phyloP scores from a whole-genome alignment of 129 eudicot species.

The Dittrichia graveolens region DNA sequence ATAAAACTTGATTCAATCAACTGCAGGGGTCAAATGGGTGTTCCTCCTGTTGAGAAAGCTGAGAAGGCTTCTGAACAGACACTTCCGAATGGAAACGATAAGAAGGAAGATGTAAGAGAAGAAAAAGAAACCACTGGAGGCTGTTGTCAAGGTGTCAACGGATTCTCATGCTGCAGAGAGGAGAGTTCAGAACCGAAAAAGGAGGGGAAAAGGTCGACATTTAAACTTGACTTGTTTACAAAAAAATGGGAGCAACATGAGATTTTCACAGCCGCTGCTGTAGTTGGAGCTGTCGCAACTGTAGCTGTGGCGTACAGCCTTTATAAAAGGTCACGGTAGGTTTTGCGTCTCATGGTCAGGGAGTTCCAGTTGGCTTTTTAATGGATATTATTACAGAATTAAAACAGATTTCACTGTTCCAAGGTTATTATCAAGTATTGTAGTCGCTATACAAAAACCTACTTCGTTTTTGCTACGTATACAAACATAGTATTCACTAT shows the following conservation, averaged over 20 bases:
- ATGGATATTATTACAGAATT: slow-evolving; percentile 10
- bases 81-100: slow-evolving; percentile 49
- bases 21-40: slow-evolving; percentile 94
- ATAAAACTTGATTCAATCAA: slow-evolving; percentile 5
- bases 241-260: slow-evolving; percentile 83
- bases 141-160: slow-evolving; percentile 90
- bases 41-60: slow-evolving; percentile 45
- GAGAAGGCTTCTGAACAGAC: slow-evolving; percentile 46
- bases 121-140: slow-evolving; percentile 47
- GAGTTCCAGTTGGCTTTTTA: slow-evolving; percentile 4
- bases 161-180: slow-evolving; percentile 75
- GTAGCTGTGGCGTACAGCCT: slow-evolving; percentile 75
- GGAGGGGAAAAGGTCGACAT: slow-evolving; percentile 27
- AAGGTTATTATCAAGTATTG: slow-evolving; percentile 12
- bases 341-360: neutral
- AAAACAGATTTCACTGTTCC: neutral
- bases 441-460: slow-evolving; percentile 16
- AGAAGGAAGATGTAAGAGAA: slow-evolving; percentile 31
- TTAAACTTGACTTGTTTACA: slow-evolving; percentile 34
- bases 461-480: slow-evolving; percentile 22
- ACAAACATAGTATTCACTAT: slow-evolving; percentile 18
- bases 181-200: slow-evolving; percentile 45
- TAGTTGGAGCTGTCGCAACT: slow-evolving; percentile 79
- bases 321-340: slow-evolving; percentile 64
- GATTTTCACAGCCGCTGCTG: slow-evolving; percentile 68